A percentile compares a stretch with the other conserved stretches of the same genome.
Conservation (phyloP, 106 monocot species). For the Ottelia alismoides region DNA sequence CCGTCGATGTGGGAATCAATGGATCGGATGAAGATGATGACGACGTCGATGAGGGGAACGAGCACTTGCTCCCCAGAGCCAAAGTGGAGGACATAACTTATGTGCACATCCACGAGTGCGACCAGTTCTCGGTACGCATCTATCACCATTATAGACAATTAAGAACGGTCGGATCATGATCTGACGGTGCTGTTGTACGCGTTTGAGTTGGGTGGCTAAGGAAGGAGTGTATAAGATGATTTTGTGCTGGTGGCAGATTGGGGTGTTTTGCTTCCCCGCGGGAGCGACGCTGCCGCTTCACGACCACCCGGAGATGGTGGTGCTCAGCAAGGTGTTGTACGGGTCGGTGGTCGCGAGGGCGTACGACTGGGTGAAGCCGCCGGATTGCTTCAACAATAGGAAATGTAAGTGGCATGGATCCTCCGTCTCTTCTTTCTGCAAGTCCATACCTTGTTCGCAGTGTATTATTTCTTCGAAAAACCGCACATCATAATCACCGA, state of each 20-base stretch:
- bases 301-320: slow-evolving; percentile 46
- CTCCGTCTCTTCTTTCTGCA: not conserved
- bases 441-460: too few relatives aligned
- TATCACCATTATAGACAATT: too few relatives aligned
- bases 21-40: slow-evolving; percentile 1
- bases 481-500: too few relatives aligned
- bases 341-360: slow-evolving; percentile 28
- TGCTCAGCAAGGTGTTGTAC: slow-evolving; percentile 33
- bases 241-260: slow-evolving; percentile 18
- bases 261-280: slow-evolving; percentile 43
- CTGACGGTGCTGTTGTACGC: not conserved
- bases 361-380: slow-evolving; percentile 33
- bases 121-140: slow-evolving; percentile 32
- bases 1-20: slow-evolving; percentile 34
- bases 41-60: slow-evolving; percentile 1
- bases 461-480: too few relatives aligned
- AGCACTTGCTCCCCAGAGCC: slow-evolving; percentile 9
- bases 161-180: too few relatives aligned
- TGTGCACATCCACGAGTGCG: slow-evolving; percentile 40
- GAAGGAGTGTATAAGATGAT: too few relatives aligned
- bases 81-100: slow-evolving; percentile 25
- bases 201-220: too few relatives aligned
- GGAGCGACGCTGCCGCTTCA: slow-evolving; percentile 29
- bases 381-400: not conserved
- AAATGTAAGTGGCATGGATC: not conserved